A percentile compares a stretch with the other conserved stretches of the same genome.
These are phyloP conservation scores for Auxenochlorella pyrenoidosa DNA, from an alignment of 139 green algal genomes.

Conservation along the genomic window DNA sequence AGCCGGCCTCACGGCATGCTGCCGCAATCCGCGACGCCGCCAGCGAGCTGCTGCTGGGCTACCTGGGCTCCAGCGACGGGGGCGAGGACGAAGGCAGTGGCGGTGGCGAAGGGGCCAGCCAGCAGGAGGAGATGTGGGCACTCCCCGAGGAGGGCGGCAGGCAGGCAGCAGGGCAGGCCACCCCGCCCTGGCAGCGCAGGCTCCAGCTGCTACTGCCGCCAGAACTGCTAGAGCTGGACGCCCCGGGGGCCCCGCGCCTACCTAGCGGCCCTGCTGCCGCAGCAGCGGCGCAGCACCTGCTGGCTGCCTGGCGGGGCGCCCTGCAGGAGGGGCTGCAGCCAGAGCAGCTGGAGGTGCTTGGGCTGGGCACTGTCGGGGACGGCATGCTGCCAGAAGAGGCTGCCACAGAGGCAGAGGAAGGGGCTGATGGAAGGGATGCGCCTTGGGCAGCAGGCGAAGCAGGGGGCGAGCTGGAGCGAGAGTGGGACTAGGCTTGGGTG, in stretches of 20 bases:
- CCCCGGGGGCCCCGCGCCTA: not conserved
- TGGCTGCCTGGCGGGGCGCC: not conserved
- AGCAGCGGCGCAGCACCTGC: not conserved
- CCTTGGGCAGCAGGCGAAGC: too few relatives aligned
- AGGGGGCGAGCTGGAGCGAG: too few relatives aligned
- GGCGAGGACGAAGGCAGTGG: not conserved
- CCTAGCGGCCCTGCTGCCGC: not conserved
- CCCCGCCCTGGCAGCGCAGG: not conserved
- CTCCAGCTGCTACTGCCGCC: not conserved
- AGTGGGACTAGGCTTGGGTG: too few relatives aligned
- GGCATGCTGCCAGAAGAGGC: not conserved
- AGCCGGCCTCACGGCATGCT: not conserved
- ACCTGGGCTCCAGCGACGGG: not conserved
- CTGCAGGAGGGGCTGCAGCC: not conserved
- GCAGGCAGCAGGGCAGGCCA: too few relatives aligned
- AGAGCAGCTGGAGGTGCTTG: not conserved
- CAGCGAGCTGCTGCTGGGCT: slow-evolving; percentile 10
- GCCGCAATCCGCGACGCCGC: not conserved
- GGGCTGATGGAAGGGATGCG: too few relatives aligned
- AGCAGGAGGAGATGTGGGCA: not conserved
- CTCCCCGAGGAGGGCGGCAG: not conserved
- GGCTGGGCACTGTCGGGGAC: not conserved
- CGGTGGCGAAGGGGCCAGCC: not conserved
- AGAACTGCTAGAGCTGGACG: not conserved
- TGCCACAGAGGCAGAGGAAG: not conserved